phyloP scores from a whole-genome alignment of 2,329 filamentous ascomycete genomes.

The Trichoderma gracile region DNA sequence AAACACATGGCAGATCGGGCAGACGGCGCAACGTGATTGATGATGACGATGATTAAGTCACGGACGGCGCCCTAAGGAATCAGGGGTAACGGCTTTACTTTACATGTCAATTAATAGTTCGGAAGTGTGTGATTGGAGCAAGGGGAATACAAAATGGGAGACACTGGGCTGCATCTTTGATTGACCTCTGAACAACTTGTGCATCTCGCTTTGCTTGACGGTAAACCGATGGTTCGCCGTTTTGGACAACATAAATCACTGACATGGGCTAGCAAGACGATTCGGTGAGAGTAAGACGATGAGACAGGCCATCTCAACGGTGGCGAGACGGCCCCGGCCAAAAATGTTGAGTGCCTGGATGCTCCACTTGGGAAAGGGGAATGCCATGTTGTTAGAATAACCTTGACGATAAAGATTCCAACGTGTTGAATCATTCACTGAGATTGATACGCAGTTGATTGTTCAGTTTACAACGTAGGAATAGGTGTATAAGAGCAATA shows the following conservation, averaged over 20 bases:
- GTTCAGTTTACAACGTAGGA: too few relatives aligned
- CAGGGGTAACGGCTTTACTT: background rate
- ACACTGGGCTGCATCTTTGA: background rate
- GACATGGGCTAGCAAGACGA: background rate
- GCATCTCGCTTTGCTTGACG: too few relatives aligned
- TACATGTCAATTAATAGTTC: background rate
- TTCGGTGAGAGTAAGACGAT: too few relatives aligned
- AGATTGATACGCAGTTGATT: too few relatives aligned
- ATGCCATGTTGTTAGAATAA: background rate
- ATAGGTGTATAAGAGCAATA: too few relatives aligned
- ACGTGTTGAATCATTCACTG: too few relatives aligned
- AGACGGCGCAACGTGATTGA: constrained; percentile 60
- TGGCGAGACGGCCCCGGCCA: constrained; percentile 12
- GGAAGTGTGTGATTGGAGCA: background rate
- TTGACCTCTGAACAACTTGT: background rate
- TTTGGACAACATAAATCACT: too few relatives aligned
- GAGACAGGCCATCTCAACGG: background rate
- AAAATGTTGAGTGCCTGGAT: constrained; percentile 17
- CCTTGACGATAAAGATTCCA: too few relatives aligned
- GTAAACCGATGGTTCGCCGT: too few relatives aligned
- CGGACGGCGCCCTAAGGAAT: background rate
- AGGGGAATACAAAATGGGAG: constrained; percentile 3
- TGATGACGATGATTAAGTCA: constrained; percentile 50
- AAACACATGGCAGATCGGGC: constrained; percentile 45
- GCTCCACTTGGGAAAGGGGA: constrained; percentile 7